These are phyloP conservation scores for Malus hybrid DNA, from an alignment of 331 rosid genomes.

Conservation along the genomic window DNA sequence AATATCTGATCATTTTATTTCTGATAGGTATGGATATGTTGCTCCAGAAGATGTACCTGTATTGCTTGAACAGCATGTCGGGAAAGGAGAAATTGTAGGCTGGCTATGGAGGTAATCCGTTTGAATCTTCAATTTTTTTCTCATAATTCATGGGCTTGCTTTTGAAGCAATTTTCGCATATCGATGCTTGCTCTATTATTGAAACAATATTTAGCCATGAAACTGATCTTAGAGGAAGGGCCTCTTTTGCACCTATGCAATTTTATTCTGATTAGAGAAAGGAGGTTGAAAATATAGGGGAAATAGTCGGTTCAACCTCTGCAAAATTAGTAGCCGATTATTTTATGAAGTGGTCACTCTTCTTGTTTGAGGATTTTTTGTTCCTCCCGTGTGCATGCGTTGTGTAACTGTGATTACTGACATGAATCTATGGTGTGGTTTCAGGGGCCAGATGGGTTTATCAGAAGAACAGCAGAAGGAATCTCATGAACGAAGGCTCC, in stretches of 20 bases:
- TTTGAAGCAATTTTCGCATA: neutral
- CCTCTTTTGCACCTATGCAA: neutral
- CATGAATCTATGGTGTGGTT: neutral
- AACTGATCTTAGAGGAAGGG: neutral
- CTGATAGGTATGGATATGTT: conserved; percentile 86
- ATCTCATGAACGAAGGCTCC: conserved; percentile 49
- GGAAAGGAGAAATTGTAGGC: conserved; percentile 65
- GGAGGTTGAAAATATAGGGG: neutral
- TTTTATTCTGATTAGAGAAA: neutral
- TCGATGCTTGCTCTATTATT: neutral
- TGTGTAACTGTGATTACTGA: neutral
- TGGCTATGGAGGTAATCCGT: conserved; percentile 71
- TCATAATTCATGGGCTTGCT: neutral
- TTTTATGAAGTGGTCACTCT: neutral
- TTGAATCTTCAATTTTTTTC: neutral
- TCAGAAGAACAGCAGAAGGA: conserved; percentile 60
- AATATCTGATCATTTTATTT: neutral
- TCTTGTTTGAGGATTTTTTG: neutral
- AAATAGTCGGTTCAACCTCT: neutral
- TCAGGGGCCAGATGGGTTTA: conserved; percentile 95
- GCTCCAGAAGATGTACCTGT: conserved; percentile 69
- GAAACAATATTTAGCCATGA: neutral
- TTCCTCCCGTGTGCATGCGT: neutral
- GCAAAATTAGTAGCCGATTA: neutral
- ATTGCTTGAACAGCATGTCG: conserved; percentile 73